phyloP scores from a whole-genome alignment of 306 rosid genomes.

The Parietaria judaica region DNA sequence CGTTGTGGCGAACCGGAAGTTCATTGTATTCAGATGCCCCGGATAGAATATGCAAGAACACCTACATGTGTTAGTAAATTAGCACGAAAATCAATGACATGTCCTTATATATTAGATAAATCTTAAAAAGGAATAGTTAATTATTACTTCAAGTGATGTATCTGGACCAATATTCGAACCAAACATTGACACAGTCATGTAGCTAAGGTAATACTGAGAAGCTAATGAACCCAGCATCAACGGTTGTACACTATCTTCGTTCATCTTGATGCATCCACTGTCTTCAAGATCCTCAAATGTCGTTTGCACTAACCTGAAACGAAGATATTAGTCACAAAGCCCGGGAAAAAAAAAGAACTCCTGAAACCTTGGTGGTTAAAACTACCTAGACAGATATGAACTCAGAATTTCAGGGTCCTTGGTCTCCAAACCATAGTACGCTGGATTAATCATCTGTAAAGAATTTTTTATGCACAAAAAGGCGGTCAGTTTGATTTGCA shows the following conservation, averaged over 20 bases:
- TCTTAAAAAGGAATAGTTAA: constrained; percentile 9
- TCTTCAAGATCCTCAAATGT: constrained; percentile 96
- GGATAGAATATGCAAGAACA: constrained; percentile 75
- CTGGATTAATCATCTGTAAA: constrained; percentile 85
- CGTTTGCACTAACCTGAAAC: constrained; percentile 70
- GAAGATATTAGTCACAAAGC: constrained; percentile 21
- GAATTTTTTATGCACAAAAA: constrained; percentile 1
- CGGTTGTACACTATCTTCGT: constrained; percentile 58
- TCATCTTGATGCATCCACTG: constrained; percentile 88
- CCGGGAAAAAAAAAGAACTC: neutral
- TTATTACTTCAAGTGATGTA: constrained; percentile 84
- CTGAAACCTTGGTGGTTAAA: constrained; percentile 14
- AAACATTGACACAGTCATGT: constrained; percentile 85
- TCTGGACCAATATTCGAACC: constrained; percentile 87
- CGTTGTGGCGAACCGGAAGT: constrained; percentile 94
- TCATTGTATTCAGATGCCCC: constrained; percentile 92
- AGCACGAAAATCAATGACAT: constrained; percentile 8
- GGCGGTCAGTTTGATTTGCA: too few species aligned
- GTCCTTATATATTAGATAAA: constrained; percentile 4
- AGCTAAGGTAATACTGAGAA: constrained; percentile 92
- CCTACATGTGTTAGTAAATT: constrained; percentile 33
- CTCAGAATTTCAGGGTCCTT: constrained; percentile 61
- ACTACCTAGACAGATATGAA: constrained; percentile 80
- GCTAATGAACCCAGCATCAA: constrained; percentile 90
- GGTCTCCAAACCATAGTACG: constrained; percentile 84